Conservation (phyloP, 164 flowering plant species). For the Taxillus chinensis region DNA sequence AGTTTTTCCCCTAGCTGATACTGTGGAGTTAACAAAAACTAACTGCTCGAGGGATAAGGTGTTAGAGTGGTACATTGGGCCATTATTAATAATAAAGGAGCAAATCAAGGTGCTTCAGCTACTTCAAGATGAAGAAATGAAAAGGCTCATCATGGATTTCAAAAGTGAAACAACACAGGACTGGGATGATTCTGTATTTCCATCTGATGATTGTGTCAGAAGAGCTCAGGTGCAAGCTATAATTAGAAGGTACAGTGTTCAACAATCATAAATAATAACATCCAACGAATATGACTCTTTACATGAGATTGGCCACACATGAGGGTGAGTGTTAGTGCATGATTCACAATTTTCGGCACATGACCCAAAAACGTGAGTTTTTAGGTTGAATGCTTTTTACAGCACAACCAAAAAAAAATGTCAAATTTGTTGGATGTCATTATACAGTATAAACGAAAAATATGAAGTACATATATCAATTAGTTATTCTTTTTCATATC, state of each 20-base stretch:
- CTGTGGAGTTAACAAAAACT: conserved; percentile 39
- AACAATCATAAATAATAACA: neutral
- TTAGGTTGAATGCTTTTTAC: no score
- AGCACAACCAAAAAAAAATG: no score
- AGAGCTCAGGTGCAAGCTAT: conserved; percentile 83
- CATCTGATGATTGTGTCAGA: conserved; percentile 54
- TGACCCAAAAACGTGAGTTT: no score
- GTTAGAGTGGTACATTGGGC: conserved; percentile 79
- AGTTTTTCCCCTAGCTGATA: conserved; percentile 43
- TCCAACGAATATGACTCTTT: no score
- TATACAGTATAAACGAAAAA: no score
- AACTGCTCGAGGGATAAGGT: conserved; percentile 68
- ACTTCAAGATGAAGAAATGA: conserved; percentile 57
- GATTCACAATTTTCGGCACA: no score
- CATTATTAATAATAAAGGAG: conserved; percentile 74
- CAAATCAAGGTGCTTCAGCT: conserved; percentile 61
- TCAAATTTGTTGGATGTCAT: no score
- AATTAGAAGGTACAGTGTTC: conserved; percentile 49
- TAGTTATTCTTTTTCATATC: no score
- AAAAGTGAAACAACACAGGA: conserved; percentile 62
- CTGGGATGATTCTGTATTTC: conserved; percentile 57
- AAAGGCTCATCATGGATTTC: conserved; percentile 36
- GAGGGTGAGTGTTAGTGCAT: no score
- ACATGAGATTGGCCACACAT: no score
- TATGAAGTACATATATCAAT: no score